These are phyloP conservation scores for Neurospora tetraspora DNA, from an alignment of 495 filamentous ascomycete species.

Conservation along the genomic window DNA sequence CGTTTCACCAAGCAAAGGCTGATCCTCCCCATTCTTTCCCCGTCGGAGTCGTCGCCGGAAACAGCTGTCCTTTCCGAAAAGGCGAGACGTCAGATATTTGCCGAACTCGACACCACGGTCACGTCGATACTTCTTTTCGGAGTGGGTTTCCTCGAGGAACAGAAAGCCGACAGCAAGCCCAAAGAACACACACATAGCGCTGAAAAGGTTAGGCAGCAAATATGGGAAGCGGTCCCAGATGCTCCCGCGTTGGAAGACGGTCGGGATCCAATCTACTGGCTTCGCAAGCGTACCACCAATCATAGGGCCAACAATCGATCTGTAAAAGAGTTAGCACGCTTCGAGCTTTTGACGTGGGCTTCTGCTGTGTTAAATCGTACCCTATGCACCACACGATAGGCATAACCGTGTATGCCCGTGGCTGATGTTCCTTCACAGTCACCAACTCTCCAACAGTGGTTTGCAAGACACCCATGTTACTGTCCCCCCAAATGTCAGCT, in stretches of 20 bases:
- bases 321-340: slow-evolving; percentile 14
- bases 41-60: slow-evolving; percentile 7
- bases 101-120: slow-evolving; percentile 73
- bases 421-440: slow-evolving; percentile 83
- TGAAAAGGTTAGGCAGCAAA: slow-evolving; percentile 87
- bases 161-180: slow-evolving; percentile 76
- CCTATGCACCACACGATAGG: slow-evolving; percentile 96
- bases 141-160: slow-evolving; percentile 93
- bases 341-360: not conserved
- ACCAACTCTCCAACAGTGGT: slow-evolving; percentile 92
- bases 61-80: slow-evolving; percentile 17
- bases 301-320: slow-evolving; percentile 73
- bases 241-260: slow-evolving; percentile 56
- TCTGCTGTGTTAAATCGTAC: slow-evolving; percentile 29
- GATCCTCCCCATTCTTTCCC: slow-evolving; percentile 35
- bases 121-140: slow-evolving; percentile 62
- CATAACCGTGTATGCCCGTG: slow-evolving; percentile 92
- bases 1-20: slow-evolving; percentile 38
- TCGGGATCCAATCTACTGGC: slow-evolving; percentile 75
- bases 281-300: slow-evolving; percentile 85
- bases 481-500: slow-evolving; percentile 22
- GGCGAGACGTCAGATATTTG: slow-evolving; percentile 52
- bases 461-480: slow-evolving; percentile 86
- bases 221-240: slow-evolving; percentile 84
- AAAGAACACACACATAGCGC: slow-evolving; percentile 63